Evolutionary conservation across 2,329 filamentous ascomycete genomes (phyloP), one percentile per base, ranked within the genome.

Genomic region (Periglandula ipomoeae): DNA sequence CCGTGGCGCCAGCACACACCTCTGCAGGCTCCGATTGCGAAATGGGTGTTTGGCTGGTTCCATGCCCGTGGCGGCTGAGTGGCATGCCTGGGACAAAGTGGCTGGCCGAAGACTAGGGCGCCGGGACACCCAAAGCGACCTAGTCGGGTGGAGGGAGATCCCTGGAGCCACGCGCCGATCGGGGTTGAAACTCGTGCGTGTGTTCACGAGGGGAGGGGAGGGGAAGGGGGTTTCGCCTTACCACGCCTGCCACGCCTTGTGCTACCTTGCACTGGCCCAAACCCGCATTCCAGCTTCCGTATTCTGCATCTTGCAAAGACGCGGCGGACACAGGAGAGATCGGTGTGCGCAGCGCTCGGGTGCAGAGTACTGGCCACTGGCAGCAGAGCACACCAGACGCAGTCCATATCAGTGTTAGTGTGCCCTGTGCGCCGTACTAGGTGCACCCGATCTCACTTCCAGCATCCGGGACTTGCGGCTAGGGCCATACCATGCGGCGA

Each of bases 91-190:
- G 42, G 17, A 44, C 11, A 5, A 20, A 34, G 26, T 20, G 27
- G 42, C 26, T 20, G 42, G 27, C 27, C 27, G 26, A 32, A 11
- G 9, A 26, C 24, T n/a, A n/a, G 35, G 43, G 40, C 20, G 15
- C 47, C 51, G 49, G 50, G 40, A 43, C 42, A 41, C 58, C 57
- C 48, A 58, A 61, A 57, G 47, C 32, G 54, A 60, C 45, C 52
- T 60, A 62, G 59, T 17, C 27, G 15, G 44, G 48, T 55, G 52
- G 51, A 44, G 35, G 49, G 41, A 50, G 41, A 66, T 65, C 64
- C 64, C 62, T 64, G 62, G 49, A 66, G 63, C 64, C 64, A 66
- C 64, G 64, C 63, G 64, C 63, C 56, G 57, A 59, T 59, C 58
- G 56, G 58, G 58, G 52, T 39, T 56, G 52, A 58, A 53, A 55